Percentiles rank a stretch among this genome's conserved stretches.
These are phyloP conservation scores for Capsicum baccatum DNA, from an alignment of 257 asterid genomes.

Conservation along the genomic window DNA sequence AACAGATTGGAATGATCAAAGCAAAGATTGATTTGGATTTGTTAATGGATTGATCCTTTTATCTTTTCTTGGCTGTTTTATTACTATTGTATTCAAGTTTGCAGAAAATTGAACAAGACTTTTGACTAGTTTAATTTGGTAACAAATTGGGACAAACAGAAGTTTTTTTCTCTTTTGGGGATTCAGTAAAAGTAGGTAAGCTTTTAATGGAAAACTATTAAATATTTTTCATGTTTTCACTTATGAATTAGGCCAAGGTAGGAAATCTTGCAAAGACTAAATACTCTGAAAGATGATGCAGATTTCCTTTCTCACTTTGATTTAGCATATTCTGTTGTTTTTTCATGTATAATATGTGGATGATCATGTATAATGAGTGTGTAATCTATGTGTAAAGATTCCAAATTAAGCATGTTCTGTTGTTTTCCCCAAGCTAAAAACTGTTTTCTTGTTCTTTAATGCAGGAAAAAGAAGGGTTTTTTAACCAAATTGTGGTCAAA, in stretches of 20 bases:
- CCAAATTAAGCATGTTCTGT: too few relatives aligned
- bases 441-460: constrained; percentile 5
- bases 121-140: neutral
- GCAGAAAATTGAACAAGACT: constrained; percentile 10
- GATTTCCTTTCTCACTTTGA: neutral
- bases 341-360: neutral
- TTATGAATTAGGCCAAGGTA: neutral
- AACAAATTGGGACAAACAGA: neutral
- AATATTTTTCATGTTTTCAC: neutral
- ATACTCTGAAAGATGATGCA: neutral
- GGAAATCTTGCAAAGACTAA: neutral
- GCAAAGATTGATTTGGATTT: neutral
- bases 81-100: neutral
- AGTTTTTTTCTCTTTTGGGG: neutral
- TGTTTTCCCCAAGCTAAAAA: neutral
- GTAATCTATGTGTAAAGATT: neutral
- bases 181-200: neutral
- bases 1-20: neutral
- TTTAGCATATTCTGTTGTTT: neutral
- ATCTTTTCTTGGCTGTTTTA: neutral
- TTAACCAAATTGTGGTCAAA: constrained; percentile 47
- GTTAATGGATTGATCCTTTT: neutral
- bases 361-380: too few relatives aligned
- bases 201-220: neutral
- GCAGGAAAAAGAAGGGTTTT: constrained; percentile 56